Evolutionary conservation across 306 rosid species (phyloP), one percentile per base, ranked within the genome.

Genomic region (Fragaria vesca): DNA sequence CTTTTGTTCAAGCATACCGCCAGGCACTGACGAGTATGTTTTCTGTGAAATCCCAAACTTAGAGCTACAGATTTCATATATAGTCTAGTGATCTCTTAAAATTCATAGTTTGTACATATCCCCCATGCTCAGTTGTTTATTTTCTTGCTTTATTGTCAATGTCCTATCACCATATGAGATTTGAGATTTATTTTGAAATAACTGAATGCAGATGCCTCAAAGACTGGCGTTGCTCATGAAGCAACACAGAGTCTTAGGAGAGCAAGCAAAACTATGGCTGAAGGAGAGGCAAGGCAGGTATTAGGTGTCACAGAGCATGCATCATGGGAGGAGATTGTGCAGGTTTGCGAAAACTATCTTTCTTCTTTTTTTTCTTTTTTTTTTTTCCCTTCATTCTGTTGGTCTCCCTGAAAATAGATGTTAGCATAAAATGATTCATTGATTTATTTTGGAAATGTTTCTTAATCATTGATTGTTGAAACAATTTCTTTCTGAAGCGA

Each of bases 261-360:
- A 77, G 91, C 82, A 68, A 78, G 86, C 81, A 90, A 89, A 88
- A 77, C 4, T 45, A 89, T 95, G 94, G 88, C 97, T 2, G 89
- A 92, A 85, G 90, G 90, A 86, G 99, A 95, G 86, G 99, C 99
- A n/a, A 82, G 97, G 75, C 97, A 93, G 87, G 91, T 95, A 83
- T 93, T 95, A 7, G 99, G 99, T 28, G 89, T 95, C 55, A 61
- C 93, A 0, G 96, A 90, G 78, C 89, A 80, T 80, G 84, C 88
- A 48, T 83, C 99, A 8, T 95, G 97, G 99, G 97, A 88, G 82
- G 97, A 95, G 70, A 74, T 95, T 69, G 32, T 86, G 81, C 85
- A 91, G 97, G 97, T 74, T 28, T 74, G 55, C 55, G 81, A 57
- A 40, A 88, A 82, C 20, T 15, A 2, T 58, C 16, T 12, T 9